Evolutionary conservation across 2,329 filamentous ascomycete species (phyloP).

Genomic region (Pseudogymnoascus sp.): DNA sequence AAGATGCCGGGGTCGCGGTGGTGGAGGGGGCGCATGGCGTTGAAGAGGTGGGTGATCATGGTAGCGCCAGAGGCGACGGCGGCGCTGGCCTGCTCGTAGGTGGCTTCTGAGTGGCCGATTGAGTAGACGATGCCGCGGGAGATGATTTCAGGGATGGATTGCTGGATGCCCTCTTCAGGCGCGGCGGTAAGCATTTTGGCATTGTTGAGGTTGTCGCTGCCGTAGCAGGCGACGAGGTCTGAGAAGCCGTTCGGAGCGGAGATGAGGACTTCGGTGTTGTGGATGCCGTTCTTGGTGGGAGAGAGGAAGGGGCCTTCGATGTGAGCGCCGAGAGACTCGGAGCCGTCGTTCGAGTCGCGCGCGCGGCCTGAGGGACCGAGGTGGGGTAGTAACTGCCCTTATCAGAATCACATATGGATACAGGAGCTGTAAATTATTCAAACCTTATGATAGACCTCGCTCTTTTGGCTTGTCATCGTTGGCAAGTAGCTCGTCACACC

Average conservation of each 20-base stretch:
- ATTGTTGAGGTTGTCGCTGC: conserved; percentile 53
- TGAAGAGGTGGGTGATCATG: conserved; percentile 92
- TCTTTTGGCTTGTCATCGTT: conserved; percentile 71
- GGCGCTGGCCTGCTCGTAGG: conserved; percentile 68
- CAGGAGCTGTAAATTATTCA: conserved; percentile 7
- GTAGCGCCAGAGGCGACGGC: conserved; percentile 67
- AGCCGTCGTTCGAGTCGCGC: conserved; percentile 57
- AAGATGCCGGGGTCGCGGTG: conserved; percentile 89
- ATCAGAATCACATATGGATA: conserved; percentile 9
- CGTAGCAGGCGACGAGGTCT: conserved; percentile 66
- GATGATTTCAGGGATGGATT: conserved; percentile 50
- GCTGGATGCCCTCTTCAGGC: conserved; percentile 68
- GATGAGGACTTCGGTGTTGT: conserved; percentile 64
- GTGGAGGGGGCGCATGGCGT: conserved; percentile 83
- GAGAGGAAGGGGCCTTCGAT: conserved; percentile 85
- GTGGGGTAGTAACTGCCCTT: conserved; percentile 55
- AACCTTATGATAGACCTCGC: conserved; percentile 74
- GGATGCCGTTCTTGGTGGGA: conserved; percentile 76
- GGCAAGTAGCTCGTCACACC: conserved; percentile 85
- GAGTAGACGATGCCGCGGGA: conserved; percentile 63
- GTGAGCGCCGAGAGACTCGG: conserved; percentile 83
- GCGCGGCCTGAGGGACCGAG: conserved; percentile 60
- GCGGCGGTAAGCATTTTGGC: conserved; percentile 74
- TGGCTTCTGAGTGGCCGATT: conserved; percentile 80
- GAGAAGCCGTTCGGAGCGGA: conserved; percentile 50